A percentile compares a stretch with the other conserved stretches of the same genome.
These are phyloP conservation scores for Corymbia maculata DNA, from an alignment of 345 rosid species.

Conservation along the genomic window DNA sequence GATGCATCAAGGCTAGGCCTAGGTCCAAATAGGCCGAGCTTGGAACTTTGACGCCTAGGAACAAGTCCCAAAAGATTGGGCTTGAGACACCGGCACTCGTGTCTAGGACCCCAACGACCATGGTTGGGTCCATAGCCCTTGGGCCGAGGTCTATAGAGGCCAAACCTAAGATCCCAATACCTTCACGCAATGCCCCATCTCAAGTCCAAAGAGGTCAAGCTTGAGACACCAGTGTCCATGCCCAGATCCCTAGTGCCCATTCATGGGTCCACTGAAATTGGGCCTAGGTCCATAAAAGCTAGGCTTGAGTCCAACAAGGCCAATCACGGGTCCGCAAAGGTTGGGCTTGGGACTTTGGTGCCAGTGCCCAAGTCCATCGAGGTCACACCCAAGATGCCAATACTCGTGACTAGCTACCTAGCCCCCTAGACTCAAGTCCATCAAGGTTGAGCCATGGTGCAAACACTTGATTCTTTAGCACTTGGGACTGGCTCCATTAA, in stretches of 20 bases:
- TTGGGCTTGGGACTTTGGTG: accelerated
- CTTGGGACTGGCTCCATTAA: neutral
- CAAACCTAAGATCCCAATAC: neutral
- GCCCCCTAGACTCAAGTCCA: accelerated
- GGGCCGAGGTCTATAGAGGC: neutral
- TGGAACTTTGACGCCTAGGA: accelerated
- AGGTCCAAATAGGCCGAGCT: neutral
- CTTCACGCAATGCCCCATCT: neutral
- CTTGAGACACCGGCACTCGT: accelerated
- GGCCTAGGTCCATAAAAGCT: accelerated
- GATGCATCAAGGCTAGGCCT: neutral
- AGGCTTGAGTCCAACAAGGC: neutral
- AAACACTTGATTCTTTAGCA: neutral
- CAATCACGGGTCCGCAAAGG: accelerated
- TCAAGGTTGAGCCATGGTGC: neutral
- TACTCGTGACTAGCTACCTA: neutral
- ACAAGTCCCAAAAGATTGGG: neutral
- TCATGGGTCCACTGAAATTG: neutral
- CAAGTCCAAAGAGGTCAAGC: neutral
- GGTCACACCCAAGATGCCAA: neutral
- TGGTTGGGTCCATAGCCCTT: accelerated
- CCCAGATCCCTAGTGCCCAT: accelerated
- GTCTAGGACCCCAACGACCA: neutral
- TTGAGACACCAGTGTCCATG: neutral
- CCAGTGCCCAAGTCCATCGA: accelerated